Conservation (phyloP, 2,329 filamentous ascomycete genomes). For the Alternaria consortialis region DNA sequence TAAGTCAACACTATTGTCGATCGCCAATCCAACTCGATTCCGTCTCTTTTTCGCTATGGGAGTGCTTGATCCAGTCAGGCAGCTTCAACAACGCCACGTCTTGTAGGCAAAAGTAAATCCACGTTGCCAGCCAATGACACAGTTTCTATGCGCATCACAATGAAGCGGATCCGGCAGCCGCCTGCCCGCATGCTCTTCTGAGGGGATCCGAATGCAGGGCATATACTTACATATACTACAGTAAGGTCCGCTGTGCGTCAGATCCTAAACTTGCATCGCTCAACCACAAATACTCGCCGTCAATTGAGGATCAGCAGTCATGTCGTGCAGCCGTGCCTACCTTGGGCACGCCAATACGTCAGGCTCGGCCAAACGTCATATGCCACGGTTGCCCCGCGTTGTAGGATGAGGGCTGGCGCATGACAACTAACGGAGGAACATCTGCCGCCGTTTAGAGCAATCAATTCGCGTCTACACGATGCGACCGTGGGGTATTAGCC, state of each 20-base stretch:
- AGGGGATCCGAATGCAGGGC: conserved; percentile 15
- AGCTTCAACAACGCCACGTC: background rate
- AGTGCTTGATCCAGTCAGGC: background rate
- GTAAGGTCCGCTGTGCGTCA: background rate
- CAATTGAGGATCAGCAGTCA: background rate
- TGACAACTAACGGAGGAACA: conserved; percentile 15
- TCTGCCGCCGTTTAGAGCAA: conserved; percentile 22
- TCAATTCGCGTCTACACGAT: conserved; percentile 14
- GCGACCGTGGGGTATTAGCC: conserved; percentile 23
- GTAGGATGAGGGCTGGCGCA: conserved; percentile 16
- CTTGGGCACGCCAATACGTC: background rate
- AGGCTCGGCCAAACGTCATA: conserved; percentile 17
- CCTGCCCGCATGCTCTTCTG: background rate
- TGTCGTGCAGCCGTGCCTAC: background rate
- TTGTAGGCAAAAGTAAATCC: background rate
- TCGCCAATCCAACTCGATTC: background rate
- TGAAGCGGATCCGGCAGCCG: conserved; percentile 15
- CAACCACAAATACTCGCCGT: background rate
- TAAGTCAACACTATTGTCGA: background rate
- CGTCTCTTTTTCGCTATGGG: background rate
- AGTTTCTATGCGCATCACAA: background rate
- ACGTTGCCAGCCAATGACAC: background rate
- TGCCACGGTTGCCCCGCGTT: conserved; percentile 21
- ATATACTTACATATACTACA: conserved; percentile 4
- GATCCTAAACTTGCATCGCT: background rate